These are phyloP conservation scores for Metarhizium rileyi DNA, from an alignment of 2,329 filamentous ascomycete species.

Conservation along the genomic window DNA sequence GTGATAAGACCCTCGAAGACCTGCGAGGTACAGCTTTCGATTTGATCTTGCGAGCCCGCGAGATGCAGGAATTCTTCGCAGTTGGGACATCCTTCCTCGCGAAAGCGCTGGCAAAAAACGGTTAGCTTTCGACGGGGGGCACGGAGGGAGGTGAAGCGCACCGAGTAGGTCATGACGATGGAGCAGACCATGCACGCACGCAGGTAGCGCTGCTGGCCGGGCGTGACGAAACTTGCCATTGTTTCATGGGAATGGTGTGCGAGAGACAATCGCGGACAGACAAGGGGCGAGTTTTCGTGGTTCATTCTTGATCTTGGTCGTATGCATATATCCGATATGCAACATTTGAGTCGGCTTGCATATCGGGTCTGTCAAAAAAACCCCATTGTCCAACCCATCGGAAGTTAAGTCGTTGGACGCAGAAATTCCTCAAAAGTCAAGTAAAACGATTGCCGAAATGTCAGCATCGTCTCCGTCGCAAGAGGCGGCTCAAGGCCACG, in stretches of 20 bases:
- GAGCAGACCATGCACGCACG: constrained; percentile 99
- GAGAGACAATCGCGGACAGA: too few relatives aligned
- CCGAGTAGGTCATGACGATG: constrained; percentile 73
- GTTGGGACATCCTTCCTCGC: constrained; percentile 84
- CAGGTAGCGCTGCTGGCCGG: constrained; percentile 71
- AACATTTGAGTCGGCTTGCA: background rate
- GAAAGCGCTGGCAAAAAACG: constrained; percentile 60
- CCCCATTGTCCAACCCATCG: background rate
- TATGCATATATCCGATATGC: constrained; percentile 9
- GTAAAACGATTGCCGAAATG: background rate
- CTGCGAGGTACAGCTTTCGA: constrained; percentile 88
- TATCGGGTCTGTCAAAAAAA: background rate
- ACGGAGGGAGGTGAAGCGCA: constrained; percentile 28
- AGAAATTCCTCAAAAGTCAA: background rate
- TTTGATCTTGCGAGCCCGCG: constrained; percentile 64
- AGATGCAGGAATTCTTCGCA: constrained; percentile 90
- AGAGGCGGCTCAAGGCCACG: constrained; percentile 13
- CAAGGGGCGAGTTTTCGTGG: too few relatives aligned
- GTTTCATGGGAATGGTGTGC: too few relatives aligned
- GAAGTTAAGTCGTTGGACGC: background rate
- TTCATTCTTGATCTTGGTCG: too few relatives aligned
- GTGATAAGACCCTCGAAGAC: constrained; percentile 92
- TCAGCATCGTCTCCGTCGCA: background rate
- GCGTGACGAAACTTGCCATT: constrained; percentile 54
- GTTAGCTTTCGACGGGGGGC: background rate